These are phyloP conservation scores for Penicillium sp. DNA, from an alignment of 2,329 filamentous ascomycete genomes.

Conservation along the genomic window DNA sequence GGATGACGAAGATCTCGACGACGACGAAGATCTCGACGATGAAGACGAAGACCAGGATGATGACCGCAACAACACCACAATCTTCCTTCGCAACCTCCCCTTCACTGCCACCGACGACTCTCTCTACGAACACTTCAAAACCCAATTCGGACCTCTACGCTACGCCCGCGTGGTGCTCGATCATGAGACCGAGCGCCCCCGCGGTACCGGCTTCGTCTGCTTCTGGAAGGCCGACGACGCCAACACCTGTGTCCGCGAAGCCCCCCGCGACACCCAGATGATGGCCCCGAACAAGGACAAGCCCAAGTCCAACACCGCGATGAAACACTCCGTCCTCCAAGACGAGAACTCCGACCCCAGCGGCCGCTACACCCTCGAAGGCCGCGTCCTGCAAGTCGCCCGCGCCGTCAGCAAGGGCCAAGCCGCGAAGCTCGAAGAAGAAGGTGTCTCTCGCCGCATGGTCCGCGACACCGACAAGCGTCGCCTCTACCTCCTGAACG, in stretches of 20 bases:
- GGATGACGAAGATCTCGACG: conserved; percentile 47
- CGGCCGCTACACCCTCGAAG: conserved; percentile 87
- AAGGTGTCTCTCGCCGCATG: conserved; percentile 63
- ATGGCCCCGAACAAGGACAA: conserved; percentile 46
- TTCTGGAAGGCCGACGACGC: conserved; percentile 80
- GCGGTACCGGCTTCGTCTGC: conserved; percentile 92
- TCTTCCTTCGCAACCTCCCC: conserved; percentile 93
- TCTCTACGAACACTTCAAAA: conserved; percentile 76
- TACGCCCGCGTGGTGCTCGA: conserved; percentile 94
- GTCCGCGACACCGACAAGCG: conserved; percentile 83
- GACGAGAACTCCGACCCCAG: conserved; percentile 79
- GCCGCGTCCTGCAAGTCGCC: conserved; percentile 80
- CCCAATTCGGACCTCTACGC: conserved; percentile 80
- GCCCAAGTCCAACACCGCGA: conserved; percentile 44
- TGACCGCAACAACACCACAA: conserved; percentile 66
- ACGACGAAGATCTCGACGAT: conserved; percentile 45
- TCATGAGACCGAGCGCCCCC: conserved; percentile 78
- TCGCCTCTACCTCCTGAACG: conserved; percentile 80
- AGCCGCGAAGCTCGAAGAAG: conserved; percentile 73
- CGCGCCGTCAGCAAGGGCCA: conserved; percentile 83
- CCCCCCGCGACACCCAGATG: conserved; percentile 59
- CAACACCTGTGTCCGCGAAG: conserved; percentile 71
- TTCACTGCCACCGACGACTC: conserved; percentile 83
- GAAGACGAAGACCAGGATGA: conserved; percentile 51
- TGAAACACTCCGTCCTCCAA: conserved; percentile 81